Conservation (phyloP, 352 stramenopile genomes). For the Globisporangium radiosum region DNA sequence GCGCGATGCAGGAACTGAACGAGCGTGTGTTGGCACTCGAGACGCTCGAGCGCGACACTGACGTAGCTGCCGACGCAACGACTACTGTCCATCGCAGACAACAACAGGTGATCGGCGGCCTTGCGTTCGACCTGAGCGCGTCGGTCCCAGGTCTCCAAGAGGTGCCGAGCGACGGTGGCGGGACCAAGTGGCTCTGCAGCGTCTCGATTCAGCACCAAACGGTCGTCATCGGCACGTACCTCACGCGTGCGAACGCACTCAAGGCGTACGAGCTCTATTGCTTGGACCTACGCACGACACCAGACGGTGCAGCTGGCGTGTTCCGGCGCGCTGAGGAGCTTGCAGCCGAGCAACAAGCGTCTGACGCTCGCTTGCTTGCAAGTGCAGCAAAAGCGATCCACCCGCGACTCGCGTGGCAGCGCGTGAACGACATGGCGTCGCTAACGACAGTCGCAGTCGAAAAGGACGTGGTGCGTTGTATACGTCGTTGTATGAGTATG, state of each 20-base stretch:
- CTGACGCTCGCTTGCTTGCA: slow-evolving; percentile 25
- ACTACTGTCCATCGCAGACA: not conserved
- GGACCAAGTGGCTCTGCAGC: slow-evolving; percentile 40
- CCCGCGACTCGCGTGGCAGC: slow-evolving; percentile 27
- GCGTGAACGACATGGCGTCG: slow-evolving; percentile 21
- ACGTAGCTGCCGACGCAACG: slow-evolving; percentile 5
- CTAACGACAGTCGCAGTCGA: not conserved
- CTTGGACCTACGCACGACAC: slow-evolving; percentile 17
- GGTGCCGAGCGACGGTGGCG: not conserved
- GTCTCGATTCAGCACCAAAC: slow-evolving; percentile 33
- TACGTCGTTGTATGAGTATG: not conserved
- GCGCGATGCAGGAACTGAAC: slow-evolving; percentile 13
- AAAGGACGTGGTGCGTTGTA: slow-evolving; percentile 3
- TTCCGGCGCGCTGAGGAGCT: slow-evolving; percentile 17
- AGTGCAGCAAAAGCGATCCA: slow-evolving; percentile 38
- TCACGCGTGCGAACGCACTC: slow-evolving; percentile 31
- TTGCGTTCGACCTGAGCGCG: slow-evolving; percentile 22
- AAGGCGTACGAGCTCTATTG: slow-evolving; percentile 40
- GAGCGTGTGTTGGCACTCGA: slow-evolving; percentile 7
- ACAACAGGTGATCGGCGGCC: slow-evolving; percentile 6
- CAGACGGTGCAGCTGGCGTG: slow-evolving; percentile 22
- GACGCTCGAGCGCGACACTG: not conserved
- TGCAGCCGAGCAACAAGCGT: slow-evolving; percentile 17
- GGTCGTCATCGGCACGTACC: slow-evolving; percentile 30
- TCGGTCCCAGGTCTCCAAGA: slow-evolving; percentile 41